A percentile compares a stretch with the other conserved stretches of the same genome.
Evolutionary conservation across 2,329 filamentous ascomycete species (phyloP).

Genomic region (Stachybotrys chartarum): DNA sequence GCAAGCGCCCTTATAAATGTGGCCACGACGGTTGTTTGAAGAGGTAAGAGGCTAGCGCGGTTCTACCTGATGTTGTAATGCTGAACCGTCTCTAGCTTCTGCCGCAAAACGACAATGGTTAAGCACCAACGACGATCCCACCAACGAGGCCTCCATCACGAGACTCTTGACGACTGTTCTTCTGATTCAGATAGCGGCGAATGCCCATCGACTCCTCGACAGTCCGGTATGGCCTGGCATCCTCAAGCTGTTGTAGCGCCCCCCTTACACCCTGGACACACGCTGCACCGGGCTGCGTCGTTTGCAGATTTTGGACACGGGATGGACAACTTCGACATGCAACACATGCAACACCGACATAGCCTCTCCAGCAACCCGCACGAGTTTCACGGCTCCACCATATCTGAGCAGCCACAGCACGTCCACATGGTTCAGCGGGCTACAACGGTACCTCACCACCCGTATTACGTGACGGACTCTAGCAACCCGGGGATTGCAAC

Average conservation of each 20-base stretch:
- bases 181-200: slow-evolving; percentile 53
- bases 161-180: slow-evolving; percentile 44
- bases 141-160: slow-evolving; percentile 50
- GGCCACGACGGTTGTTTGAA: slow-evolving; percentile 55
- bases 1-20: slow-evolving; percentile 60
- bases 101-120: slow-evolving; percentile 65
- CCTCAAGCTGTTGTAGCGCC: slow-evolving; percentile 32
- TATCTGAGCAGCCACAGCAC: slow-evolving; percentile 36
- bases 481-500: slow-evolving; percentile 56
- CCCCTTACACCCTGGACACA: slow-evolving; percentile 25
- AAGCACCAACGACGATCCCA: slow-evolving; percentile 59
- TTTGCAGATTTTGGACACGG: slow-evolving; percentile 49
- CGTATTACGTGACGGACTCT: slow-evolving; percentile 54
- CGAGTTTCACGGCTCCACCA: slow-evolving; percentile 33
- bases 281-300: slow-evolving; percentile 44
- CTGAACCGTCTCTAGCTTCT: slow-evolving; percentile 46
- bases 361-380: slow-evolving; percentile 35
- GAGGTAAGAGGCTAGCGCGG: slow-evolving; percentile 33
- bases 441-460: slow-evolving; percentile 37
- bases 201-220: slow-evolving; percentile 51
- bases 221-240: slow-evolving; percentile 45
- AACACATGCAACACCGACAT: slow-evolving; percentile 37
- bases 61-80: background rate
- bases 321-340: slow-evolving; percentile 35
- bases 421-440: slow-evolving; percentile 43